A percentile compares a stretch with the other conserved stretches of the same genome.
Conservation (phyloP, 108 stramenopile genomes). For the Nitzschia inconspicua region DNA sequence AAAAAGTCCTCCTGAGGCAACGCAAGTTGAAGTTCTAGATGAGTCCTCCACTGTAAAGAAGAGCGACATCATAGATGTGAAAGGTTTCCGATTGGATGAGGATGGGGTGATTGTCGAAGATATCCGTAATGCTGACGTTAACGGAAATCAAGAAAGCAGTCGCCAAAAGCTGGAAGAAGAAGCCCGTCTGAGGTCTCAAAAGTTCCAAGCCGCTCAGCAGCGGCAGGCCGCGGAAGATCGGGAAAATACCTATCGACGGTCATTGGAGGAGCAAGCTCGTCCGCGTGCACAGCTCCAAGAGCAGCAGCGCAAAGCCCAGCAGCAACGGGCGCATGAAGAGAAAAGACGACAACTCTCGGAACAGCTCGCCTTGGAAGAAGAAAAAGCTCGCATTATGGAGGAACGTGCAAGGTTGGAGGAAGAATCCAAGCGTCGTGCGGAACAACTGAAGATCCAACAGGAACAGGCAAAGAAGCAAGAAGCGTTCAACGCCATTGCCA, state of each 20-base stretch:
- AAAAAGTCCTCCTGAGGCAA: no score
- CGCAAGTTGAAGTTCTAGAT: no score
- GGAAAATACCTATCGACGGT: no score
- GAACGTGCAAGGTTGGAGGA: neutral
- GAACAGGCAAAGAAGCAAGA: neutral
- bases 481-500: constrained; percentile 2
- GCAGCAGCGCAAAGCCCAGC: neutral
- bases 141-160: neutral
- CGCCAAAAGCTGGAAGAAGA: neutral
- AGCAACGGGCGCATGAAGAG: neutral
- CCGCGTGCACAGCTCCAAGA: neutral
- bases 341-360: neutral
- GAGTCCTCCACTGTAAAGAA: no score
- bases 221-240: no score
- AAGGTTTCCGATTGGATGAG: neutral
- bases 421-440: no score
- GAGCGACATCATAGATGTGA: constrained; percentile 6
- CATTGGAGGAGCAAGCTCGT: neutral
- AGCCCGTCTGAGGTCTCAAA: no score
- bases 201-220: no score
- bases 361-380: neutral
- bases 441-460: neutral
- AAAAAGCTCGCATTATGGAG: neutral
- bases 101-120: neutral
- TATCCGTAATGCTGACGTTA: no score